Percentiles rank a stretch among this genome's conserved stretches.
These are phyloP conservation scores for Aspergillus pseudoviridinutans DNA, from an alignment of 2,329 filamentous ascomycete species.

Conservation along the genomic window DNA sequence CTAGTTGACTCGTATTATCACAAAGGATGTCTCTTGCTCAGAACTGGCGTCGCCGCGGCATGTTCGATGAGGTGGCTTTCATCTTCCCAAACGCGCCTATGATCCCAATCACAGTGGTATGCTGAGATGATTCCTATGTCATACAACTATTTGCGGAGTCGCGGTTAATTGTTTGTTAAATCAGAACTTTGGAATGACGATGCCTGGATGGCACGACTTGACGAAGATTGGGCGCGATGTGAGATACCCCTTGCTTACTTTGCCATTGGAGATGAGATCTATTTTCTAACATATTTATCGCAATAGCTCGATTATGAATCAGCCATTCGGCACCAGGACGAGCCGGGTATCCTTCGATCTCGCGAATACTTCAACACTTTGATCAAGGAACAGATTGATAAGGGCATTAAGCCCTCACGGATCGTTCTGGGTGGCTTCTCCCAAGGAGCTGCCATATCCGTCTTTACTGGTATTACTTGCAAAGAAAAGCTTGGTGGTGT, in stretches of 20 bases:
- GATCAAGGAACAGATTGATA: slow-evolving; percentile 73
- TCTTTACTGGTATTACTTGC: slow-evolving; percentile 74
- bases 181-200: slow-evolving; percentile 69
- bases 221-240: slow-evolving; percentile 42
- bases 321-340: slow-evolving; percentile 44
- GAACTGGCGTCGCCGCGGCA: slow-evolving; percentile 75
- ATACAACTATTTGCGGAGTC: neutral
- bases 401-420: slow-evolving; percentile 74
- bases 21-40: slow-evolving; percentile 69
- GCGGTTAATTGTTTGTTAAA: neutral
- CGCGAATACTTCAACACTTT: slow-evolving; percentile 73
- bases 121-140: slow-evolving; percentile 23
- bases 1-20: neutral
- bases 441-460: slow-evolving; percentile 80
- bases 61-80: slow-evolving; percentile 87
- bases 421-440: slow-evolving; percentile 68
- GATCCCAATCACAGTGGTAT: slow-evolving; percentile 79
- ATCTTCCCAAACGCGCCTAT: slow-evolving; percentile 85
- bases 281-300: neutral
- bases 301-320: slow-evolving; percentile 40
- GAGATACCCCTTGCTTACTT: slow-evolving; percentile 13
- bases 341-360: slow-evolving; percentile 68
- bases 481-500: slow-evolving; percentile 78
- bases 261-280: neutral
- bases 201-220: slow-evolving; percentile 66